Evolutionary conservation across 2,329 filamentous ascomycete species (phyloP).

Genomic region (Penicillium sp.): DNA sequence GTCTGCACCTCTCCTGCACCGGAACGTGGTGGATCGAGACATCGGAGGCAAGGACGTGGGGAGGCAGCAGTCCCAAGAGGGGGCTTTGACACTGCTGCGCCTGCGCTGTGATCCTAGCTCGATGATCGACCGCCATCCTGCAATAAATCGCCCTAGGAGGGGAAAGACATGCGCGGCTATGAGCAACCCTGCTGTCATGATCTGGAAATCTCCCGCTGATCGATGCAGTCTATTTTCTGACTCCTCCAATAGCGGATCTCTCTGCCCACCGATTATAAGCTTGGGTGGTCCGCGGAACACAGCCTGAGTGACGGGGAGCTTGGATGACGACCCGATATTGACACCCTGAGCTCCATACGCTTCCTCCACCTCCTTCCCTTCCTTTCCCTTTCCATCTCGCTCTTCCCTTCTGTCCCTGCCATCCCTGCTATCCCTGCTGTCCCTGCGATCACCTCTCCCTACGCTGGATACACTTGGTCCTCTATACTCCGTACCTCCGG

Average conservation of each 20-base stretch:
- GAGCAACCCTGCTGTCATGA: constrained; percentile 39
- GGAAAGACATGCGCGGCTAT: constrained; percentile 35
- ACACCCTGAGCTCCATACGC: constrained; percentile 9
- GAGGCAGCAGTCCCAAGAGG: constrained; percentile 8
- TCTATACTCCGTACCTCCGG: no score
- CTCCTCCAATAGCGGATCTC: constrained; percentile 37
- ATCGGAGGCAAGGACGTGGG: constrained; percentile 18
- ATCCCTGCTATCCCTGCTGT: constrained; percentile 2
- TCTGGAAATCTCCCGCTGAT: constrained; percentile 36
- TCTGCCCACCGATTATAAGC: constrained; percentile 36
- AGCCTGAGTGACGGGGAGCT: no score
- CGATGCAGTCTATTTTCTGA: constrained; percentile 38
- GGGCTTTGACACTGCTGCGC: constrained; percentile 26
- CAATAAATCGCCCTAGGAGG: constrained; percentile 36
- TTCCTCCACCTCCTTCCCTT: constrained; percentile 14
- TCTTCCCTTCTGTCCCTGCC: constrained; percentile 5
- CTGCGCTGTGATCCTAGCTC: constrained; percentile 32
- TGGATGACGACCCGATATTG: constrained; percentile 28
- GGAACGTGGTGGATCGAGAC: constrained; percentile 23
- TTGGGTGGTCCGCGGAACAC: constrained; percentile 26
- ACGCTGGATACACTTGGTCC: no score
- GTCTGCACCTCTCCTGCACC: constrained; percentile 2
- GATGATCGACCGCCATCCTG: constrained; percentile 39
- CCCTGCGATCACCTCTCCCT: no score
- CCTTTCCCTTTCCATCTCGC: constrained; percentile 2